phyloP scores from a whole-genome alignment of 208 protist genomes.

The Trypanosoma grayi region DNA sequence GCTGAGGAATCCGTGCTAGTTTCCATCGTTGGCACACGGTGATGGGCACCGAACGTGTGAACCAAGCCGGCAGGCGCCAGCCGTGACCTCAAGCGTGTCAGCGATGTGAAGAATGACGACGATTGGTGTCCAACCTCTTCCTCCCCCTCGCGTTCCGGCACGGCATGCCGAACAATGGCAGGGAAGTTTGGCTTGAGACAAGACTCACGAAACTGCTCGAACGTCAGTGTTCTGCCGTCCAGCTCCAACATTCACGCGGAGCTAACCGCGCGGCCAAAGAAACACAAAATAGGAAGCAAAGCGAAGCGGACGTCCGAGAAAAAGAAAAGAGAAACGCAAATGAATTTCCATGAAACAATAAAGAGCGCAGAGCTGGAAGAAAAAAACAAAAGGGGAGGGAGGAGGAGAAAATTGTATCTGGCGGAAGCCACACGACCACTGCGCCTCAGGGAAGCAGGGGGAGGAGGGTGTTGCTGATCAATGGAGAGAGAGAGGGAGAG shows the following conservation, averaged over 20 bases:
- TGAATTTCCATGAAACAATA: slow-evolving; percentile 10
- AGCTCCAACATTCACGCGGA: slow-evolving; percentile 43
- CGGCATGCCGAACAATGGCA: slow-evolving; percentile 66
- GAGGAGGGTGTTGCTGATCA: no score
- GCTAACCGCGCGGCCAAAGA: not conserved
- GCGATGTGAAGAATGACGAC: not conserved
- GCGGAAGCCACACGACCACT: no score
- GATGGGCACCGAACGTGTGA: slow-evolving; percentile 26
- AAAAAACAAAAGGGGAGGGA: not conserved
- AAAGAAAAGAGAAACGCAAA: not conserved
- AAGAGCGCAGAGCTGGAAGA: slow-evolving; percentile 7
- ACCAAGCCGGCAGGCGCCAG: slow-evolving; percentile 32
- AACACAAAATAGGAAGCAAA: not conserved
- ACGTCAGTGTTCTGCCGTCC: slow-evolving; percentile 53
- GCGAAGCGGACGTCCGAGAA: not conserved
- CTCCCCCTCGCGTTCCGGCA: not conserved
- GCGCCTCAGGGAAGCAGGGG: no score
- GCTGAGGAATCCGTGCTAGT: slow-evolving; percentile 1
- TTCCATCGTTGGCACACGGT: slow-evolving; percentile 50
- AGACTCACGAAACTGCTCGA: slow-evolving; percentile 47
- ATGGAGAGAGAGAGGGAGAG: not conserved
- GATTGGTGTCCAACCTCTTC: not conserved
- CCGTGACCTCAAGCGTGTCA: slow-evolving; percentile 12
- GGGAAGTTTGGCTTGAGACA: slow-evolving; percentile 70
- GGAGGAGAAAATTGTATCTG: slow-evolving; percentile 2